Evolutionary conservation across 805 yeast species (phyloP).

Genomic region (Suhomyces pyralidae): DNA sequence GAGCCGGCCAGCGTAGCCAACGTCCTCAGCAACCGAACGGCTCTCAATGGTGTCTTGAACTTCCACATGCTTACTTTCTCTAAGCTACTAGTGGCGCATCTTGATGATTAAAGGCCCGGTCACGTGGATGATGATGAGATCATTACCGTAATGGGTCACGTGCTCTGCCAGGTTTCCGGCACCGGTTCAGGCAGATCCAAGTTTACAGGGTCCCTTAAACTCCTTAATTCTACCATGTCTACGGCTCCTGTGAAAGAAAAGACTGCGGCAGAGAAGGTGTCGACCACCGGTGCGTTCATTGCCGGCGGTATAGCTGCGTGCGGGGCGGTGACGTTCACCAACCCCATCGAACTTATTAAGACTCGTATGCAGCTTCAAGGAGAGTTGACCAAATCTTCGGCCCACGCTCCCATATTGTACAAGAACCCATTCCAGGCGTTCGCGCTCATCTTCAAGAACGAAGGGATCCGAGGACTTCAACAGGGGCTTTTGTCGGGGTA

Average conservation of each 20-base stretch:
- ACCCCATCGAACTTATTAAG: slow-evolving; percentile 92
- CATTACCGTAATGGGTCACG: not conserved
- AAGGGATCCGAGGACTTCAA: slow-evolving; percentile 85
- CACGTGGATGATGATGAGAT: not conserved
- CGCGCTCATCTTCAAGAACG: slow-evolving; percentile 64
- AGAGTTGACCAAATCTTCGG: slow-evolving; percentile 60
- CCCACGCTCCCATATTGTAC: slow-evolving; percentile 53
- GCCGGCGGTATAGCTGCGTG: slow-evolving; percentile 70
- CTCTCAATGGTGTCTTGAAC: not conserved
- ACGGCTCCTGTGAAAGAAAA: slow-evolving; percentile 2
- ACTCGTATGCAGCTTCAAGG: slow-evolving; percentile 97
- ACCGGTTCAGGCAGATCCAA: not conserved
- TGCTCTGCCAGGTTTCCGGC: not conserved
- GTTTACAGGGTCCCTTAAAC: not conserved
- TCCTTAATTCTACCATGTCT: not conserved
- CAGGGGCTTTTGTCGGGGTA: slow-evolving; percentile 89
- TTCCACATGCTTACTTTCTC: not conserved
- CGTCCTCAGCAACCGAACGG: not conserved
- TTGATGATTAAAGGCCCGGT: not conserved
- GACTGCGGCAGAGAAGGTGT: slow-evolving; percentile 15
- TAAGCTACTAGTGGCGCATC: not conserved
- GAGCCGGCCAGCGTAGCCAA: not conserved
- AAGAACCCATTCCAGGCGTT: slow-evolving; percentile 86
- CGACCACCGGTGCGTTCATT: slow-evolving; percentile 27
- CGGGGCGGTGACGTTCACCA: slow-evolving; percentile 95